phyloP scores from a whole-genome alignment of 2,329 filamentous ascomycete genomes.

The Trichoderma polysporum region DNA sequence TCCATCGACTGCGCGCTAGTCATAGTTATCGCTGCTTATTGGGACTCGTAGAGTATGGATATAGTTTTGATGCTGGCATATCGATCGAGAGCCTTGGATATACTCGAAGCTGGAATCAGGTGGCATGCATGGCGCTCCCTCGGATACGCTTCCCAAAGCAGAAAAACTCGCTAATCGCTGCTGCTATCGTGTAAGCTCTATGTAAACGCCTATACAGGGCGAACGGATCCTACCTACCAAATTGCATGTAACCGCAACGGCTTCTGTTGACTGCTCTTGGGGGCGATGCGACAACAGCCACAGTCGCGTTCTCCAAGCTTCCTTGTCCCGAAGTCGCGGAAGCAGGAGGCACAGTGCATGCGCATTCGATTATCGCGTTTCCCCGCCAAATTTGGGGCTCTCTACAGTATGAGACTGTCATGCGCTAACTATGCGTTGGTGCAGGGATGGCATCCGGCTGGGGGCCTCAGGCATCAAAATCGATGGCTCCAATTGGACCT shows the following conservation, averaged over 20 bases:
- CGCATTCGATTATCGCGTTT: conserved; percentile 12
- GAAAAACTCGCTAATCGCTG: conserved; percentile 20
- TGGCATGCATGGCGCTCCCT: conserved; percentile 26
- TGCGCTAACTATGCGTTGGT: conserved; percentile 15
- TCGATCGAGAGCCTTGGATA: conserved; percentile 27
- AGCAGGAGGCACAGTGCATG: conserved; percentile 24
- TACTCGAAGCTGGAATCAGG: conserved; percentile 27
- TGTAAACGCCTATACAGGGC: neutral
- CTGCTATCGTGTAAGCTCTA: conserved; percentile 16
- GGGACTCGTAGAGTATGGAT: conserved; percentile 24
- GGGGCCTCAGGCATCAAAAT: conserved; percentile 28
- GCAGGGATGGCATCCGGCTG: conserved; percentile 1
- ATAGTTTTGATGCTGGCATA: conserved; percentile 30
- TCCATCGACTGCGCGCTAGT: conserved; percentile 55
- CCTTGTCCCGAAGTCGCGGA: conserved; percentile 19
- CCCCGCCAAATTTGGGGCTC: neutral
- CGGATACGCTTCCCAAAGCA: conserved; percentile 16
- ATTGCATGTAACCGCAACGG: conserved; percentile 1
- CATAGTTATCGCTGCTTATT: conserved; percentile 41
- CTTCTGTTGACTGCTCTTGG: neutral
- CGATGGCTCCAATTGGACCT: conserved; percentile 4
- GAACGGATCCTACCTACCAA: neutral
- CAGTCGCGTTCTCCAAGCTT: conserved; percentile 25
- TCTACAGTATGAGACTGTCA: conserved; percentile 14
- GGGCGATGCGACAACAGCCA: conserved; percentile 16